Base-by-base conservation (phyloP, 768 basidiomycete genomes). In the Xerocomus spinulosus region DNA sequence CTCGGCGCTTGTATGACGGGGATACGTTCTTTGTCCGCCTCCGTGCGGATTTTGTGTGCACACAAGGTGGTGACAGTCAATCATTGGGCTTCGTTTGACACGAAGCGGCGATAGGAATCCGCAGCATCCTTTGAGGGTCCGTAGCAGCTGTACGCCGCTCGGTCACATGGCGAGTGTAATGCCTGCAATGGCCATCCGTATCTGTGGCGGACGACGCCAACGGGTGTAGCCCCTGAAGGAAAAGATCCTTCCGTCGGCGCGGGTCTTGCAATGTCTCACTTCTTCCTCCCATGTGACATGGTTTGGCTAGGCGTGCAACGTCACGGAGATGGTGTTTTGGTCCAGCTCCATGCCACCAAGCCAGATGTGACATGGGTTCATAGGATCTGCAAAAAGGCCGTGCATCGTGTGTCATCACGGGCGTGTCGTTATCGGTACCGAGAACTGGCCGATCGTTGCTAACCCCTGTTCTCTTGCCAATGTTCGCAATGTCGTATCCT, bases 381-480 rank as follows among this genome's bases (percentile, higher is more conserved):
- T 28, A 5, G 26, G 10, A 28, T 28, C 26, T 5, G 26, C 26
- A 10, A 28, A 28, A 10, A 5, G 10, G 26, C 26, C 6, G 10
- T 28, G 10, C 26, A 28, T 28, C 26, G 6, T 5, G 5, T 5
- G 26, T 10, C 26, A 28, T 5, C 5, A 28, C 10, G 10, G 10
- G 26, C 5, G 10, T 28, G 26, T 5, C 26, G 6, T n/a, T 6
- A 17, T 36, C 35, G 37, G 37, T n/a, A 40, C 24, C 15, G 39
- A 26, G n/a, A 30, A n/a, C 36, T 12, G 26, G 38, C 12, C 28
- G 37, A 35, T 5, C 26, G 23, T 48, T 33, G 46, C 21, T 5
- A 43, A 61, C 59, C 51, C 54, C 52, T 28, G 6, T 28, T 10
- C 6, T 28, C 10, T 10, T 28, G 5, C 37, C 46, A 2, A 4